Evolutionary conservation across 768 basidiomycete genomes (phyloP).

Genomic region (Lactarius akahatsu): DNA sequence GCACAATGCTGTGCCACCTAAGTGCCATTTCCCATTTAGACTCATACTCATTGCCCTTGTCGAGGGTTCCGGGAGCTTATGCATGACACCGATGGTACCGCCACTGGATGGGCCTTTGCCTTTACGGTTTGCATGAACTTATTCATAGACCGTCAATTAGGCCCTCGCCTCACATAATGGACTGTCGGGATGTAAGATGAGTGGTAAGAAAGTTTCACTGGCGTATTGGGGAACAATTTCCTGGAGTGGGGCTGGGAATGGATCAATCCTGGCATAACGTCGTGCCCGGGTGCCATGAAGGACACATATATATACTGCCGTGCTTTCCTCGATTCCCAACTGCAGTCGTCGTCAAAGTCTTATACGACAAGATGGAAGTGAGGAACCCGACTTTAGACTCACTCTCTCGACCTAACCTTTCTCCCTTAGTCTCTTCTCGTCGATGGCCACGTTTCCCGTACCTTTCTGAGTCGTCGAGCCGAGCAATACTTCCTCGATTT

Average conservation of each 20-base stretch:
- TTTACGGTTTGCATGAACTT: neutral
- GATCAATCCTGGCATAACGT: neutral
- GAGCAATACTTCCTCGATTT: neutral
- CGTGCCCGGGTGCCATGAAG: slow-evolving; percentile 15
- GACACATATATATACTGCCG: neutral
- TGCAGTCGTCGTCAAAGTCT: neutral
- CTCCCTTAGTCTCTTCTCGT: slow-evolving; percentile 8
- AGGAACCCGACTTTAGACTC: neutral
- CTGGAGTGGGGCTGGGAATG: neutral
- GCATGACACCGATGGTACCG: neutral
- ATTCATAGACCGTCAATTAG: neutral
- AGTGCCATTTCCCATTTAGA: slow-evolving; percentile 17
- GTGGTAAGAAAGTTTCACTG: neutral
- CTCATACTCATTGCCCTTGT: neutral
- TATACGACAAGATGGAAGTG: slow-evolving; percentile 2
- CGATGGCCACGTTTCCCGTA: slow-evolving; percentile 14
- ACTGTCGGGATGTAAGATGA: neutral
- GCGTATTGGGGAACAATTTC: neutral
- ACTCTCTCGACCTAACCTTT: neutral
- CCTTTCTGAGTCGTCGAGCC: neutral
- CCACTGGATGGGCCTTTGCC: neutral
- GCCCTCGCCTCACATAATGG: neutral
- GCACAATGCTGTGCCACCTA: slow-evolving; percentile 1
- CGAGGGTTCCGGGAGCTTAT: neutral
- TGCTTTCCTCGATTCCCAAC: neutral